A percentile compares a stretch with the other conserved stretches of the same genome.
Evolutionary conservation across 495 filamentous ascomycete species (phyloP).

Genomic region (Pyrenopolyporus hunteri): DNA sequence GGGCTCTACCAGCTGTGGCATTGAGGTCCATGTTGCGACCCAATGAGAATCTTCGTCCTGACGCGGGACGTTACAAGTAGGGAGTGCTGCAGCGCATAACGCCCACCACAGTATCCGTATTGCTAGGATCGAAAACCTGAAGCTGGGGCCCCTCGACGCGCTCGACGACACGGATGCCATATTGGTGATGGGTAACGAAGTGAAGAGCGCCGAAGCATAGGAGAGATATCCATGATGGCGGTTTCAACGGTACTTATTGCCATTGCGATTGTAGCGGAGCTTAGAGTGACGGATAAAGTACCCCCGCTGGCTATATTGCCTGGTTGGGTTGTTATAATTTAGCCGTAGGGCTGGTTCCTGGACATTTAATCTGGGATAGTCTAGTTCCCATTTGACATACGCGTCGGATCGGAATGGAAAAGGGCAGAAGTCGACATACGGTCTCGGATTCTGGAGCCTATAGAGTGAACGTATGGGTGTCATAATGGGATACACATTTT

Average conservation of each 20-base stretch:
- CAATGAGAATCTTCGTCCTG: slow-evolving; percentile 57
- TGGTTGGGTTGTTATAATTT: slow-evolving; percentile 21
- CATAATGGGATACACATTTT: background rate
- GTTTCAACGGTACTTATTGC: slow-evolving; percentile 25
- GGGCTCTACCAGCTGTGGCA: slow-evolving; percentile 70
- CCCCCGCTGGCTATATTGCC: slow-evolving; percentile 26
- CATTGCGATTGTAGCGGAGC: slow-evolving; percentile 1
- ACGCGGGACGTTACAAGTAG: slow-evolving; percentile 19
- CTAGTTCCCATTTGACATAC: background rate
- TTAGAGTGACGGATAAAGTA: slow-evolving; percentile 22
- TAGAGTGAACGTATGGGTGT: background rate
- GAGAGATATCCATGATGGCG: slow-evolving; percentile 12
- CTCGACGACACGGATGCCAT: slow-evolving; percentile 10
- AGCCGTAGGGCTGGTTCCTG: slow-evolving; percentile 39
- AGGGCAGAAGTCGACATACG: background rate
- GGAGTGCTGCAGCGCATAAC: slow-evolving; percentile 19
- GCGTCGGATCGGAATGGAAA: background rate
- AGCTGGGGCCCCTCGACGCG: slow-evolving; percentile 22
- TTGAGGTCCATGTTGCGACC: slow-evolving; percentile 70
- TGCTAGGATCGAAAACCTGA: slow-evolving; percentile 22
- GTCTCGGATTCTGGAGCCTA: background rate
- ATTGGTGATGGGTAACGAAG: slow-evolving; percentile 6
- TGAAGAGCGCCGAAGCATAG: slow-evolving; percentile 17
- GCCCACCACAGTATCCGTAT: slow-evolving; percentile 32
- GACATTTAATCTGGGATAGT: background rate